These are phyloP conservation scores for apple (Malus domestica) DNA, from an alignment of 306 rosid genomes.

Conservation along the genomic window DNA sequence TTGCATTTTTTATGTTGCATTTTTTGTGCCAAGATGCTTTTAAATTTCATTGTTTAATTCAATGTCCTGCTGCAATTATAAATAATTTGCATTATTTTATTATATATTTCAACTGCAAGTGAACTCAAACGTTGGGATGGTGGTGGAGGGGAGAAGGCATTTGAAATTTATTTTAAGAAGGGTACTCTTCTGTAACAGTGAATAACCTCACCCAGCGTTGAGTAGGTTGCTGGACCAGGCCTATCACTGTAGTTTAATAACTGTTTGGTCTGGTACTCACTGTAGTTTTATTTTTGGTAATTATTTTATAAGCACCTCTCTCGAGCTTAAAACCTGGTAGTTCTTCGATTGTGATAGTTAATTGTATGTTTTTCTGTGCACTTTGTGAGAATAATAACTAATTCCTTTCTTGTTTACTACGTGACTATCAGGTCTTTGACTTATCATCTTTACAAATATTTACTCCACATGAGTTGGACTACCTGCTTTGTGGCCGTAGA, in stretches of 20 bases:
- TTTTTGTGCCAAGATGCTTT: neutral
- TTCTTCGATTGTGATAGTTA: neutral
- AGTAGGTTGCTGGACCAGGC: neutral
- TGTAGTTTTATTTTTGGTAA: neutral
- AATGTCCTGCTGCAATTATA: neutral
- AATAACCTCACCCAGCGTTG: neutral
- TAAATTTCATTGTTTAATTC: neutral
- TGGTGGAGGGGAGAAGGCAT: neutral
- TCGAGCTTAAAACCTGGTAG: neutral
- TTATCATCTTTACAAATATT: slow-evolving; percentile 73
- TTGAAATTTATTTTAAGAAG: neutral
- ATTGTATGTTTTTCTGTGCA: neutral
- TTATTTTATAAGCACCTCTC: neutral
- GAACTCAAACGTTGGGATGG: neutral
- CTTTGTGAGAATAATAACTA: neutral
- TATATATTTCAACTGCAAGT: neutral
- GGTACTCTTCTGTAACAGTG: neutral
- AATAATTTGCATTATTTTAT: neutral
- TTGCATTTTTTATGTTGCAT: neutral
- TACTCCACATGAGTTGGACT: slow-evolving; percentile 81
- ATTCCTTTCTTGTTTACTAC: neutral
- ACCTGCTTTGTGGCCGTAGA: slow-evolving; percentile 92
- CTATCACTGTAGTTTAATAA: neutral
- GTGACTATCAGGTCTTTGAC: slow-evolving; percentile 70
- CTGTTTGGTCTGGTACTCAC: neutral